Evolutionary conservation across 331 rosid species (phyloP), one percentile per base, ranked within the genome.

Genomic region (Phaseolus coccineus): DNA sequence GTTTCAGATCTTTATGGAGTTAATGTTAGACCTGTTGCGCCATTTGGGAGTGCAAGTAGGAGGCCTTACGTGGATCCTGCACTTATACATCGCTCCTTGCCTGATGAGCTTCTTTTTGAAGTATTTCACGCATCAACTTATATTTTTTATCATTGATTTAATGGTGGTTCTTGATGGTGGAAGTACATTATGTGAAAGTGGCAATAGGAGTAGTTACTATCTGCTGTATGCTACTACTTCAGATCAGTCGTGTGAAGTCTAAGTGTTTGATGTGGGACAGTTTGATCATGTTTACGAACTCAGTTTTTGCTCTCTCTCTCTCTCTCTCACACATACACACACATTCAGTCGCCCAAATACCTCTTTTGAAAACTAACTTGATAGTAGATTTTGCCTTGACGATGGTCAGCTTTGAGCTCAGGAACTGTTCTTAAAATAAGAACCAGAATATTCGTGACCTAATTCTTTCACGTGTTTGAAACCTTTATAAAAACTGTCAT

Each of bases 21-120:
- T 72, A 95, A 95, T 9, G 97, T 95, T 77, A 89, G 97, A 81
- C 98, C 99, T 16, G 94, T 95, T 87, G 98, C 99, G 10, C 99
- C 99, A 1, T 46, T 95, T 31, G 99, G 98, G 65, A 95, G 98
- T 83, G 77, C 77, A 8, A 95, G 99, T 87, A 87, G 99, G 55
- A 89, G 87, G 87, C 87, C 91, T 30, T 80, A 77, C 69, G 89
- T 86, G 68, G 99, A 95, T 80, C 84, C 97, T 13, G 86, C 98
- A 6, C 82, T 87, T 58, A 22, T 95, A 59, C 99, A 95, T 76
- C 96, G 93, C 4, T 14, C 75, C 84, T 77, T 95, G 81, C 99
- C 99, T 0, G 99, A 95, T 81, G 99, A 95, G 84, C 83, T 95
- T 16, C 90, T 95, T 39, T 84, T 90, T 86, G 99, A 95, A 97